Conservation (phyloP, 2,329 filamentous ascomycete species). For the Chaetothyriales sp. region DNA sequence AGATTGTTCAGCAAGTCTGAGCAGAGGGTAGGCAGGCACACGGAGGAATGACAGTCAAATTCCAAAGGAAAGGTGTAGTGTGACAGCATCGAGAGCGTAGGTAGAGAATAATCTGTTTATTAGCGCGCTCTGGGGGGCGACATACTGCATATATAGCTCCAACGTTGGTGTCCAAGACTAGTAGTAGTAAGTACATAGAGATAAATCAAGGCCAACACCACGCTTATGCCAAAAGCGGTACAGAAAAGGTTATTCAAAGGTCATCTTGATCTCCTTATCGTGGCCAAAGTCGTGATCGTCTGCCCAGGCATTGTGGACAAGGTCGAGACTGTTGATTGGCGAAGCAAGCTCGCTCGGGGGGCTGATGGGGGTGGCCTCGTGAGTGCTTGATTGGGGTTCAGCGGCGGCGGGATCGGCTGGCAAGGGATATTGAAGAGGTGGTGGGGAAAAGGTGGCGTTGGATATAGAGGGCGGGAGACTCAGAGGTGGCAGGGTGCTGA, state of each 20-base stretch:
- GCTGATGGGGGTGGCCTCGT: conserved; percentile 2
- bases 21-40: too few relatives aligned
- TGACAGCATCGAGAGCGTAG: too few relatives aligned
- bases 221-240: neutral
- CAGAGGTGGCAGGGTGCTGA: conserved; percentile 16
- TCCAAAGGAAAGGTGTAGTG: too few relatives aligned
- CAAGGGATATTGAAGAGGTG: conserved; percentile 11
- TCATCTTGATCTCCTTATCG: conserved; percentile 63
- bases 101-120: too few relatives aligned
- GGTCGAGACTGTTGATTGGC: conserved; percentile 20
- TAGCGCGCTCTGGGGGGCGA: too few relatives aligned
- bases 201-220: neutral
- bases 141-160: too few relatives aligned
- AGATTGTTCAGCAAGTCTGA: too few relatives aligned
- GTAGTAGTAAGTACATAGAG: too few relatives aligned
- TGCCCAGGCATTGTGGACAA: conserved; percentile 54
- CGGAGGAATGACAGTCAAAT: too few relatives aligned
- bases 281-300: conserved; percentile 57
- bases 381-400: neutral
- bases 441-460: conserved; percentile 6
- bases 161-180: too few relatives aligned
- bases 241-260: conserved; percentile 50
- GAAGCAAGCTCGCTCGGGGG: conserved; percentile 1
- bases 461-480: conserved; percentile 7
- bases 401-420: conserved; percentile 13